Percentiles rank a stretch among this genome's conserved stretches.
phyloP scores from a whole-genome alignment of 2,329 filamentous ascomycete species.

The Fusarium pilosicola region DNA sequence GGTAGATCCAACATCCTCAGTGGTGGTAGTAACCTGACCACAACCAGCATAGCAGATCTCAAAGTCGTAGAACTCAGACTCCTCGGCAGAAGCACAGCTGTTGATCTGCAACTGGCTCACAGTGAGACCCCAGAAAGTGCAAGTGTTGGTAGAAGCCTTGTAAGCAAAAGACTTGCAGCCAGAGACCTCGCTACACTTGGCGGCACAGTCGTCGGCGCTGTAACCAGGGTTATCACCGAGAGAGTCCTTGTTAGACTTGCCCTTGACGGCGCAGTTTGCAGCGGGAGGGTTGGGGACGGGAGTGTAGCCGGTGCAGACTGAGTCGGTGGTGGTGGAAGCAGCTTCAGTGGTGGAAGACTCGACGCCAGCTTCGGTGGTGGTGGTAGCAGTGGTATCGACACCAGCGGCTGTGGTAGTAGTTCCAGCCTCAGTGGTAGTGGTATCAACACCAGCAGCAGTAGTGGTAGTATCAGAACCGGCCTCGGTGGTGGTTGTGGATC shows the following conservation, averaged over 20 bases:
- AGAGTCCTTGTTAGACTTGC: not conserved
- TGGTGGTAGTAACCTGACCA: not conserved
- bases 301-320: constrained; percentile 16
- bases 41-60: not conserved
- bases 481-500: not conserved
- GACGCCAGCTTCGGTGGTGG: not conserved
- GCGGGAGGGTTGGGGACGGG: not conserved
- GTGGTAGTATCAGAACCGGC: not conserved
- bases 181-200: not conserved
- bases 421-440: not conserved
- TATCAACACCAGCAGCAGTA: not conserved
- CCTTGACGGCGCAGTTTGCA: not conserved
- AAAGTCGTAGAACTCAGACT: not conserved
- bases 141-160: not conserved
- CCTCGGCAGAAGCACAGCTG: not conserved
- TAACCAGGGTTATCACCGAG: not conserved
- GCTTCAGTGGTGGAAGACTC: not conserved
- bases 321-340: not conserved
- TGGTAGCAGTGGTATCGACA: not conserved
- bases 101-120: not conserved
- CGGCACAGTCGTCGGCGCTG: not conserved
- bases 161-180: not conserved
- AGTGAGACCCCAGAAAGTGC: not conserved
- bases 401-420: not conserved
- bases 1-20: not conserved